Base-by-base conservation (phyloP, 1,139 yeast genomes). In the Saccharomycopsis crataegensis region DNA sequence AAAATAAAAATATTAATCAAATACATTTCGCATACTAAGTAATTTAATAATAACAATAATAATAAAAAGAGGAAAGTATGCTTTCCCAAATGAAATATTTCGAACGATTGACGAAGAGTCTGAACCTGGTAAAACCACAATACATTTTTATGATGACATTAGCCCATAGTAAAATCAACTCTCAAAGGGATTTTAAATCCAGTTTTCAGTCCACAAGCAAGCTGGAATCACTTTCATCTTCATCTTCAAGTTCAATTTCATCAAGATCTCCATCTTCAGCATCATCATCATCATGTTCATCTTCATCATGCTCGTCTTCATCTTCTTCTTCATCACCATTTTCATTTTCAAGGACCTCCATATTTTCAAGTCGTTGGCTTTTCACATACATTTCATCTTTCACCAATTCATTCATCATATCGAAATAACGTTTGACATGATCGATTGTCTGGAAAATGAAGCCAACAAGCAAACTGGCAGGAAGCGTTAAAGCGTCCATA, bases 311-410 rank as follows among this genome's bases (percentile, higher is more conserved):
- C 11, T 34, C 9, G 8, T 34, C 9, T 34, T 34, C 9, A 8
- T 34, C 9, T 34, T 34, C 9, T 11, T 34, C 38, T 34, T 40
- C 42, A 12, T 40, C 42, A 6, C 17, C 45, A 43, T 43, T 36
- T n/a, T 42, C 31, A 42, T 11, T 42, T 22, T 22, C 28, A 11
- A 14, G 16, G 22, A 17, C 63, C 31, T 74, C 75, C 42, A 76
- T 70, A 62, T 83, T 84, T 57, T 80, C 80, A 53, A 84, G 71
- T 1, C 83, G 78, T 61, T 82, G 77, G 1, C 86, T 87, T 56
- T 75, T 76, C 9, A 81, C 80, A 60, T 81, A 84, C 58, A 75
- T 74, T 60, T 81, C 83, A 57, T 79, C 80, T 62, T 79, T 82
- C 36, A 83, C 82, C 59, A 75, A 75, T 22, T 70, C 73, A 51